Evolutionary conservation across 306 rosid species (phyloP).

Genomic region (Rosa persica): DNA sequence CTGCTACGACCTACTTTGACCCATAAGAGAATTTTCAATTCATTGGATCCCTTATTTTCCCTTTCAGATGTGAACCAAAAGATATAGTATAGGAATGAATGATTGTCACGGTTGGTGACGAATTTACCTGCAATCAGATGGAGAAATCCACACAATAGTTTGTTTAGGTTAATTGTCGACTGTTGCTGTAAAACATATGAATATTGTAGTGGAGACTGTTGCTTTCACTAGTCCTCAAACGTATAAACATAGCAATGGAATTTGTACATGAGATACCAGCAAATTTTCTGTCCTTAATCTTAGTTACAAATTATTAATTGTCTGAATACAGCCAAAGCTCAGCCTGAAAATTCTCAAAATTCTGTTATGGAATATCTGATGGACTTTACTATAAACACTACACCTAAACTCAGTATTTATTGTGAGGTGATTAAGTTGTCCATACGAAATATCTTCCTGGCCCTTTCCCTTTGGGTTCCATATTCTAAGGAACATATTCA

Average conservation of each 20-base stretch:
- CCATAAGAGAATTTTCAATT: background rate
- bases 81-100: background rate
- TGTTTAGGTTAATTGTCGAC: background rate
- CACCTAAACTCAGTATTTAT: background rate
- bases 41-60: background rate
- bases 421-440: background rate
- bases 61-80: background rate
- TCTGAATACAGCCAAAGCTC: background rate
- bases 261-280: background rate
- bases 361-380: background rate
- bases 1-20: conserved; percentile 30
- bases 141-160: background rate
- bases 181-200: background rate
- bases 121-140: background rate
- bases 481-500: background rate
- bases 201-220: background rate
- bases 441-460: background rate
- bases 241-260: background rate
- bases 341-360: background rate
- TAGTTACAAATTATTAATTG: background rate
- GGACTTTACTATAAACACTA: background rate
- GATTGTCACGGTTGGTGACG: background rate
- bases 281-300: background rate
- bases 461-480: conserved; percentile 1
- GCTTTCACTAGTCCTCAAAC: background rate